Percentiles rank a stretch among this genome's conserved stretches.
Conservation (phyloP, 805 yeast species). For the Trichomonascus vanleenenianus region DNA sequence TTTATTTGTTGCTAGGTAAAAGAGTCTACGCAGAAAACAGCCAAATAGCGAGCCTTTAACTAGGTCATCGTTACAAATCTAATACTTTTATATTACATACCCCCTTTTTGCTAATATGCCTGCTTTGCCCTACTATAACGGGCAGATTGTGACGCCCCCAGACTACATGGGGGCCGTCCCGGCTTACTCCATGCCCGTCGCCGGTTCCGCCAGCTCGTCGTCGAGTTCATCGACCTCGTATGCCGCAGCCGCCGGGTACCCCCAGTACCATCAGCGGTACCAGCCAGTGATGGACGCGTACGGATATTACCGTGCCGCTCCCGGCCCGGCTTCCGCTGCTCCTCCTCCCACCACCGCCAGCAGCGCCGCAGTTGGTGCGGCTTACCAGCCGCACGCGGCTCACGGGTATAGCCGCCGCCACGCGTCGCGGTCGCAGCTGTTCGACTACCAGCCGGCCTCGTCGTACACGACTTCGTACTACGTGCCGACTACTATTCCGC, state of each 20-base stretch:
- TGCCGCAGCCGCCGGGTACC: neutral
- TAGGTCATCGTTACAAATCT: conserved; percentile 17
- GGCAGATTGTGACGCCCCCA: conserved; percentile 15
- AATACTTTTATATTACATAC: neutral
- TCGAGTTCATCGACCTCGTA: neutral
- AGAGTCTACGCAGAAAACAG: neutral
- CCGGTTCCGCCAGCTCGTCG: neutral
- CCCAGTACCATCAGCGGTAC: neutral
- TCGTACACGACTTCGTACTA: conserved; percentile 13
- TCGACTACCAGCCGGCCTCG: conserved; percentile 1
- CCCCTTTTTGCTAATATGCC: conserved; percentile 6
- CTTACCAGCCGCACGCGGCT: conserved; percentile 1
- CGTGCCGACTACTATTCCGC: conserved; percentile 12
- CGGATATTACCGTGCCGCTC: neutral
- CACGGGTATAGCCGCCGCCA: conserved; percentile 1
- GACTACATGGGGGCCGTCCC: conserved; percentile 9
- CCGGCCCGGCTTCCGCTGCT: conserved; percentile 1
- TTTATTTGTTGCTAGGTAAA: neutral
- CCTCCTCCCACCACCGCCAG: neutral
- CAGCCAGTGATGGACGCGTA: neutral
- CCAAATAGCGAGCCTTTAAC: conserved; percentile 19
- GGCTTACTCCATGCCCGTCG: neutral
- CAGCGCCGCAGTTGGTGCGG: neutral
- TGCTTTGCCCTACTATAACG: conserved; percentile 8
- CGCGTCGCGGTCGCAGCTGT: neutral